Evolutionary conservation across 2,329 filamentous ascomycete species (phyloP).

Genomic region (Talaromyces sp.): DNA sequence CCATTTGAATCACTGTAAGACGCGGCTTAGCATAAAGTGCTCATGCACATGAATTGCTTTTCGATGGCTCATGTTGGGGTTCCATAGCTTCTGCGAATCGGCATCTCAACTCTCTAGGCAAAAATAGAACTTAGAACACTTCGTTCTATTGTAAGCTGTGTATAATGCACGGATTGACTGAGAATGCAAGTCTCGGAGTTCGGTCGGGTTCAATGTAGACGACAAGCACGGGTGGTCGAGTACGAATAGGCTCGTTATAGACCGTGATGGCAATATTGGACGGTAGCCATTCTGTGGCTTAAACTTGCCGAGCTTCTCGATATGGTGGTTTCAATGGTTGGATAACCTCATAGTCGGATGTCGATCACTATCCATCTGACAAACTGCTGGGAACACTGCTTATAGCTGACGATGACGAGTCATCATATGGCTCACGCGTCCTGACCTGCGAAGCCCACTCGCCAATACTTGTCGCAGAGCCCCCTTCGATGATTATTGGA

Average conservation of each 20-base stretch:
- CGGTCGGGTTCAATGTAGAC: background rate
- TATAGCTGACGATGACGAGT: slow-evolving; percentile 33
- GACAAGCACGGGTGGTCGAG: background rate
- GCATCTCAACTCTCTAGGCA: no score
- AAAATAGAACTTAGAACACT: no score
- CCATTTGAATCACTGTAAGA: no score
- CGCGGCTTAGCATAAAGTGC: no score
- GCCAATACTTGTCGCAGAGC: slow-evolving; percentile 57
- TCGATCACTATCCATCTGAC: slow-evolving; percentile 35
- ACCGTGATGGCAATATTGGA: background rate
- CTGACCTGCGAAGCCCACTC: slow-evolving; percentile 53
- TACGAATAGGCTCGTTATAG: background rate
- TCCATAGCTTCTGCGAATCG: no score
- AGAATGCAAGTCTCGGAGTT: background rate
- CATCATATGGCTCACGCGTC: slow-evolving; percentile 27
- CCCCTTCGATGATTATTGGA: slow-evolving; percentile 73
- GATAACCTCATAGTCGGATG: slow-evolving; percentile 13
- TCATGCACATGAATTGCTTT: no score
- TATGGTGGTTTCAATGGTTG: background rate
- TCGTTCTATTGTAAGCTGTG: background rate
- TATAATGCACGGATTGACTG: no score
- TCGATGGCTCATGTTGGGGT: no score
- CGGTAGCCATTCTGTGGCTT: background rate
- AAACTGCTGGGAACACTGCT: slow-evolving; percentile 39
- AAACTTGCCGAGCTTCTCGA: background rate